phyloP scores from a whole-genome alignment of 2,329 filamentous ascomycete species.

The Calonectria hawksworthii region DNA sequence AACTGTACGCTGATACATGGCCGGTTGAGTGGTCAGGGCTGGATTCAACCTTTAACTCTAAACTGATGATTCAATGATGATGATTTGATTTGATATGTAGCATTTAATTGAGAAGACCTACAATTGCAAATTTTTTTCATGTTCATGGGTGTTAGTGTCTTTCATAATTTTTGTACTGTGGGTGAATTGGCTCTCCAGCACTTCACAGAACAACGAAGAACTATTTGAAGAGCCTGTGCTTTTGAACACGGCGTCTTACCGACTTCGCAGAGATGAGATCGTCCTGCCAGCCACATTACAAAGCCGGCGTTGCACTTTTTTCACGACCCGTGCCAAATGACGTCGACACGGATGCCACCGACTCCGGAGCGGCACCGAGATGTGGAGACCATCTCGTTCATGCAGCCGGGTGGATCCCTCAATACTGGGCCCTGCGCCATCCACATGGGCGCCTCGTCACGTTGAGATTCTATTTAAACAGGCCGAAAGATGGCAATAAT shows the following conservation, averaged over 20 bases:
- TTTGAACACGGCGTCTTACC: background rate
- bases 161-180: background rate
- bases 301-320: background rate
- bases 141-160: background rate
- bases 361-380: background rate
- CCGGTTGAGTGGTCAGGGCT: background rate
- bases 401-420: background rate
- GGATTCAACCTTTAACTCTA: background rate
- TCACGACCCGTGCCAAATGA: background rate
- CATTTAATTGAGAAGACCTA: background rate
- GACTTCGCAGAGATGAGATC: background rate
- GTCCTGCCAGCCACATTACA: background rate
- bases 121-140: background rate
- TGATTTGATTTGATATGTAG: background rate
- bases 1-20: background rate
- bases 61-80: background rate
- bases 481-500: background rate
- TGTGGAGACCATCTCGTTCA: slow-evolving; percentile 9
- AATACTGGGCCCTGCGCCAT: background rate
- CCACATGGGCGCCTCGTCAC: background rate
- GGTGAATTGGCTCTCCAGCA: background rate
- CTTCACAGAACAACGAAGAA: background rate
- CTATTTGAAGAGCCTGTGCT: background rate
- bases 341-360: background rate
- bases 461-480: slow-evolving; percentile 1